Evolutionary conservation across 495 filamentous ascomycete genomes (phyloP).

Genomic region (Podospora fimiseda): DNA sequence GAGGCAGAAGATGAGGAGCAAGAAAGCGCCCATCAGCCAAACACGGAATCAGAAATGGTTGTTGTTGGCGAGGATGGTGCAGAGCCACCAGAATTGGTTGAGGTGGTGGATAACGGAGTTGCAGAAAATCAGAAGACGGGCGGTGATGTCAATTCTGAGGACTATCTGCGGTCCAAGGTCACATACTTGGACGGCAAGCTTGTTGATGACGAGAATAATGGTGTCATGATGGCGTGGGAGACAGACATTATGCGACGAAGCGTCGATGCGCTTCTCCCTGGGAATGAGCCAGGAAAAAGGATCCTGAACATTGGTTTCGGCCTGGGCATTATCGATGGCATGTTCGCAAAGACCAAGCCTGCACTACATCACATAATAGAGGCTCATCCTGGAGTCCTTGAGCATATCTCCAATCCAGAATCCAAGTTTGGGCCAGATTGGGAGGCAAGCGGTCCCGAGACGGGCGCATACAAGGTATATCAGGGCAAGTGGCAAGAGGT

Average conservation of each 20-base stretch:
- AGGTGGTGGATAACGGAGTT: conserved; percentile 16
- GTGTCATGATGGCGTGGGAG: conserved; percentile 98
- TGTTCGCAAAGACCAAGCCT: conserved; percentile 67
- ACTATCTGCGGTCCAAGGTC: conserved; percentile 72
- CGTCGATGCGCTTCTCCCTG: conserved; percentile 45
- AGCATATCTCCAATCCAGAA: conserved; percentile 48
- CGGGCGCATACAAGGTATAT: conserved; percentile 41
- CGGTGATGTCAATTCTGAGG: conserved; percentile 51
- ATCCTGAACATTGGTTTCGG: conserved; percentile 92
- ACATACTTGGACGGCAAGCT: conserved; percentile 69
- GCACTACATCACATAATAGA: conserved; percentile 80
- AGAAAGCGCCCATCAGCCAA: conserved; percentile 24
- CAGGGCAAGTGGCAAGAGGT: conserved; percentile 79
- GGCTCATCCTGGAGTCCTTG: conserved; percentile 77
- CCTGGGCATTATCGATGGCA: conserved; percentile 90
- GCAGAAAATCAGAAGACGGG: conserved; percentile 21
- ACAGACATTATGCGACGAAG: conserved; percentile 78
- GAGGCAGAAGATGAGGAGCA: conserved; percentile 44
- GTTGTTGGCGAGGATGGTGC: conserved; percentile 38
- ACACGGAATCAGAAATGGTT: conserved; percentile 14
- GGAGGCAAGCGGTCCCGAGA: conserved; percentile 33
- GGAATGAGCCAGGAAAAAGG: conserved; percentile 47
- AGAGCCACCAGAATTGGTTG: conserved; percentile 27
- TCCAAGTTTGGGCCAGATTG: conserved; percentile 41
- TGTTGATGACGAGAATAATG: conserved; percentile 73